Evolutionary conservation across 1,139 yeast species (phyloP).

Genomic region (Suhomyces anneliseae): DNA sequence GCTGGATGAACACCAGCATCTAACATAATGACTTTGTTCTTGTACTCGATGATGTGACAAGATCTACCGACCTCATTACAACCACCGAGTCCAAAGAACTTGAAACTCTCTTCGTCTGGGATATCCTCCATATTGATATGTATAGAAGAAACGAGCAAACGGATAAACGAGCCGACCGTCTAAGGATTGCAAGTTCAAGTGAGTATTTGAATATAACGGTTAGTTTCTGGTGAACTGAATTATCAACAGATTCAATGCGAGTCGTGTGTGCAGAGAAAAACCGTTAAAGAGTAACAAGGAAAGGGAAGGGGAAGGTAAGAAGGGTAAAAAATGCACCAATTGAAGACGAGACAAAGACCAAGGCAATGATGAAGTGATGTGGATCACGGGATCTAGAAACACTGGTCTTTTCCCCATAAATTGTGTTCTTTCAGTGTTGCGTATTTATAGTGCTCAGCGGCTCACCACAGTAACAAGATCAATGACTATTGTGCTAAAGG

Average conservation of each 20-base stretch:
- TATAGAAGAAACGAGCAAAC: background rate
- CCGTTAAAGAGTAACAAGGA: background rate
- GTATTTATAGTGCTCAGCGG: too few relatives aligned
- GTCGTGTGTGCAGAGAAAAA: background rate
- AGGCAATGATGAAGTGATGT: too few relatives aligned
- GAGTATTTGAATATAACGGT: too few relatives aligned
- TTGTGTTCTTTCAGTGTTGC: too few relatives aligned
- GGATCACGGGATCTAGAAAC: too few relatives aligned
- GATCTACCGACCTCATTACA: constrained; percentile 97
- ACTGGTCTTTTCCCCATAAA: too few relatives aligned
- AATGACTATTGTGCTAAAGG: too few relatives aligned
- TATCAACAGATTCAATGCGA: background rate
- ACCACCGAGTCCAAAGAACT: constrained; percentile 97
- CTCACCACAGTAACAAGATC: too few relatives aligned
- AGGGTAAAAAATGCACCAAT: background rate
- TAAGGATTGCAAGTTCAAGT: too few relatives aligned
- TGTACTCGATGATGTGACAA: constrained; percentile 88
- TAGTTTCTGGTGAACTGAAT: background rate
- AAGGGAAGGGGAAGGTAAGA: background rate
- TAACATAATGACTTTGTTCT: constrained; percentile 94
- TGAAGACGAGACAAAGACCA: too few relatives aligned
- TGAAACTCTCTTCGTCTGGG: constrained; percentile 48
- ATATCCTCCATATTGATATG: constrained; percentile 7
- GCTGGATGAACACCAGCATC: constrained; percentile 99
- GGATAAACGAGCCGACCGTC: background rate